Conservation (phyloP, 2,329 filamentous ascomycete species). For the Penicillium freii region DNA sequence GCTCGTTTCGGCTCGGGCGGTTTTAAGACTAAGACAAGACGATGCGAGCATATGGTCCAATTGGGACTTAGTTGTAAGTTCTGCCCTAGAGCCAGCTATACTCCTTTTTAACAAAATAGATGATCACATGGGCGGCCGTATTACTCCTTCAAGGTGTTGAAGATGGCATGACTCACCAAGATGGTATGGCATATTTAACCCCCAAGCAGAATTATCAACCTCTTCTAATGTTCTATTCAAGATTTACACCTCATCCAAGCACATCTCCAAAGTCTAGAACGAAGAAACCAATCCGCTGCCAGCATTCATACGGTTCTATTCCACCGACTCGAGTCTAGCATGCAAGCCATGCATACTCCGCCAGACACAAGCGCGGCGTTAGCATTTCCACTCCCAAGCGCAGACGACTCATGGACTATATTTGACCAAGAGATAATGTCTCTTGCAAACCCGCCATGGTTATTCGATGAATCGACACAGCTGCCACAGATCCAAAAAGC, state of each 20-base stretch:
- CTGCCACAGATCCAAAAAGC: slow-evolving; percentile 10
- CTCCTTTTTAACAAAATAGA: slow-evolving; percentile 14
- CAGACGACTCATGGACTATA: slow-evolving; percentile 32
- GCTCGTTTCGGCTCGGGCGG: slow-evolving; percentile 31
- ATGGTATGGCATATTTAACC: slow-evolving; percentile 18
- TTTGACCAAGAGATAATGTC: slow-evolving; percentile 34
- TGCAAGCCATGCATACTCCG: slow-evolving; percentile 32
- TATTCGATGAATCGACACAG: slow-evolving; percentile 20
- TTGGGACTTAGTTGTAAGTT: slow-evolving; percentile 31
- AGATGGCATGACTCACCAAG: slow-evolving; percentile 31
- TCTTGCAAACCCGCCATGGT: slow-evolving; percentile 30
- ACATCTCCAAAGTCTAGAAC: slow-evolving; percentile 27
- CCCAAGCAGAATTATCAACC: background rate
- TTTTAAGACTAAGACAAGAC: slow-evolving; percentile 28
- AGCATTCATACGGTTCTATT: slow-evolving; percentile 29
- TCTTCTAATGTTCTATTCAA: slow-evolving; percentile 2
- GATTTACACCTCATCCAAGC: slow-evolving; percentile 28
- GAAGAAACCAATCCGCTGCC: slow-evolving; percentile 19
- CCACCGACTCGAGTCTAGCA: slow-evolving; percentile 26
- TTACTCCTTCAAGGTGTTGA: slow-evolving; percentile 29
- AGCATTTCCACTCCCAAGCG: slow-evolving; percentile 18
- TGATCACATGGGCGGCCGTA: slow-evolving; percentile 33
- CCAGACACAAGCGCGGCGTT: slow-evolving; percentile 24
- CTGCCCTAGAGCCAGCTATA: background rate
- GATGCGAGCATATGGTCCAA: slow-evolving; percentile 35